Evolutionary conservation across 495 filamentous ascomycete species (phyloP).

Genomic region (Tuber magnatum): DNA sequence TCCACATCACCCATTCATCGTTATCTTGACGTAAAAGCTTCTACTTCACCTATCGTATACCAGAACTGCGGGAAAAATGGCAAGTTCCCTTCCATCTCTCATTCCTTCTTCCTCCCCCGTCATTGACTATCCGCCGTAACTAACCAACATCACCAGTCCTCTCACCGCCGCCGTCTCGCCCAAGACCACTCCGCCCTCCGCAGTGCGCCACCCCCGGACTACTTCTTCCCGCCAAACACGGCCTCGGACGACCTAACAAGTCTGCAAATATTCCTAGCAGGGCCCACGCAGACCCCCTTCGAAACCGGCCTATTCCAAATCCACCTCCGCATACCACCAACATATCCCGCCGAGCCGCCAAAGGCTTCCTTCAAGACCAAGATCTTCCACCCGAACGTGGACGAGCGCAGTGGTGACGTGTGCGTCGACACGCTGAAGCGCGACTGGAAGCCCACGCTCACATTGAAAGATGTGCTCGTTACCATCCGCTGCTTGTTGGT

Average conservation of each 20-base stretch:
- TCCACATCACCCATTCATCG: not conserved
- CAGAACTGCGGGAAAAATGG: slow-evolving; percentile 9
- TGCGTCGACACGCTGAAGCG: slow-evolving; percentile 68
- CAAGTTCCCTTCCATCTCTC: not conserved
- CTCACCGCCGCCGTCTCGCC: slow-evolving; percentile 56
- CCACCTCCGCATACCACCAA: slow-evolving; percentile 56
- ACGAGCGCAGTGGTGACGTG: slow-evolving; percentile 57
- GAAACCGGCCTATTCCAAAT: slow-evolving; percentile 46
- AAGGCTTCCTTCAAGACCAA: slow-evolving; percentile 61
- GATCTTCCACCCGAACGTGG: slow-evolving; percentile 69
- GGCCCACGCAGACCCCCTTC: slow-evolving; percentile 60
- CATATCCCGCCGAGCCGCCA: slow-evolving; percentile 59
- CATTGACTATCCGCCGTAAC: slow-evolving; percentile 8
- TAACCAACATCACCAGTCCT: slow-evolving; percentile 29
- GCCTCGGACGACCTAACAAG: slow-evolving; percentile 55
- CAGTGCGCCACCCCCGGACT: slow-evolving; percentile 57
- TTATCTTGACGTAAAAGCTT: not conserved
- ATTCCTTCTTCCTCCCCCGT: not conserved
- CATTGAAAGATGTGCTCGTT: slow-evolving; percentile 57
- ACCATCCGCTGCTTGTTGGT: slow-evolving; percentile 68
- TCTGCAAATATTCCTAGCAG: slow-evolving; percentile 54
- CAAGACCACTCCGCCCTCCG: slow-evolving; percentile 59
- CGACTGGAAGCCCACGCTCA: slow-evolving; percentile 58
- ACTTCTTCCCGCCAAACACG: slow-evolving; percentile 51
- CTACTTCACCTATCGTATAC: not conserved